These are phyloP conservation scores for Saksenaea vasiformis DNA, from an alignment of 371 early-diverging fungal genomes.

Conservation along the genomic window DNA sequence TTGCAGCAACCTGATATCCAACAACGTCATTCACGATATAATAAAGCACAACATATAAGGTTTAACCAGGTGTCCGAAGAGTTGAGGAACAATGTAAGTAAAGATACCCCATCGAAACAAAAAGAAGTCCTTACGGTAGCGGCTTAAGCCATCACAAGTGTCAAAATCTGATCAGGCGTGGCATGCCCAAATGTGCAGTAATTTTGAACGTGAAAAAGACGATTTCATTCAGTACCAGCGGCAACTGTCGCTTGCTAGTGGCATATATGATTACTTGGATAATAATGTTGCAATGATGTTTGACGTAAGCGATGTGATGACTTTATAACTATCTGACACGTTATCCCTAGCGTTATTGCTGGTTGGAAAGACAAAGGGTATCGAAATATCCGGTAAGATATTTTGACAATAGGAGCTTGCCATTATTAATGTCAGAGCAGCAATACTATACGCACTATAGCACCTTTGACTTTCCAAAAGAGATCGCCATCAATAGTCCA, in stretches of 20 bases:
- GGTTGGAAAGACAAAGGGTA: too few species aligned
- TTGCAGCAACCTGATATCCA: background rate
- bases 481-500: too few species aligned
- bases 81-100: slow-evolving; percentile 6
- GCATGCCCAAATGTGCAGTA: background rate
- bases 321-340: too few species aligned
- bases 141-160: background rate
- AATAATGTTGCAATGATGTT: background rate
- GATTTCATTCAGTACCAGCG: slow-evolving; percentile 12
- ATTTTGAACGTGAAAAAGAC: slow-evolving; percentile 9
- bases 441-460: slow-evolving; percentile 9
- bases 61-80: slow-evolving; percentile 5
- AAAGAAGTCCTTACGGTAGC: background rate
- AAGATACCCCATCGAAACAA: too few species aligned
- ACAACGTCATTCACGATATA: slow-evolving; percentile 2
- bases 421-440: slow-evolving; percentile 9
- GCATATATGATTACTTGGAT: slow-evolving; percentile 10
- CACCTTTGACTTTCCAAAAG: background rate
- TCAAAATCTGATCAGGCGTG: background rate
- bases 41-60: slow-evolving; percentile 4
- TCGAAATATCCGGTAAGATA: too few species aligned
- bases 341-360: slow-evolving; percentile 5
- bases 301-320: background rate
- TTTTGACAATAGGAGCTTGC: too few species aligned
- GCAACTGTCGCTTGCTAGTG: background rate